Percentiles rank a stretch among this genome's conserved stretches.
These are phyloP conservation scores for Wickerhamomyces chaumierensis DNA, from an alignment of 805 yeast genomes.

Conservation along the genomic window DNA sequence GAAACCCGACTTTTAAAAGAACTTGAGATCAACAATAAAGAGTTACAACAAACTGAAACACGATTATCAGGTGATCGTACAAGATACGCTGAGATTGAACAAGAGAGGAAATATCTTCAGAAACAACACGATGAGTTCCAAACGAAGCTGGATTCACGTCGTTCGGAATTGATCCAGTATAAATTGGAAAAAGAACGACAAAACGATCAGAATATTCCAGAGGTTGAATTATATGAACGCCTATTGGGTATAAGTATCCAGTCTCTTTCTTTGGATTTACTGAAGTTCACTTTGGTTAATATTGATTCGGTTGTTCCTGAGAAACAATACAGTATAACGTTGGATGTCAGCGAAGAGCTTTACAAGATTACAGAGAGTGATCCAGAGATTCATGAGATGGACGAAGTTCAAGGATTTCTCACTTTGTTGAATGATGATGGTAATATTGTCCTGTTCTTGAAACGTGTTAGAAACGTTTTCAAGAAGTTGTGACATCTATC, in stretches of 20 bases:
- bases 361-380: slow-evolving; percentile 25
- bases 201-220: slow-evolving; percentile 36
- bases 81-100: slow-evolving; percentile 24
- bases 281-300: slow-evolving; percentile 37
- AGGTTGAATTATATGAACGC: slow-evolving; percentile 38
- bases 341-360: slow-evolving; percentile 33
- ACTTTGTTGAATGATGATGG: slow-evolving; percentile 9
- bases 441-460: slow-evolving; percentile 14
- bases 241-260: slow-evolving; percentile 45
- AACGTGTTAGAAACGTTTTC: slow-evolving; percentile 12
- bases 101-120: slow-evolving; percentile 19
- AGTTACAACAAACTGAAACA: slow-evolving; percentile 24
- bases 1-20: slow-evolving; percentile 6
- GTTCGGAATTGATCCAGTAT: slow-evolving; percentile 22
- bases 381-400: slow-evolving; percentile 25
- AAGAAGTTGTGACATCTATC: slow-evolving; percentile 7
- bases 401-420: slow-evolving; percentile 10
- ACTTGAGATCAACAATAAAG: slow-evolving; percentile 7
- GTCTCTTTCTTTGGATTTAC: slow-evolving; percentile 33
- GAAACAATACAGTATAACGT: slow-evolving; percentile 29
- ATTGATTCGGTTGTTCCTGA: slow-evolving; percentile 33
- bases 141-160: slow-evolving; percentile 19
- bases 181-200: slow-evolving; percentile 30
- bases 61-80: slow-evolving; percentile 20
- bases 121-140: slow-evolving; percentile 24